Base-by-base conservation (phyloP, 805 yeast species). In the Ogataea pilisensis region DNA sequence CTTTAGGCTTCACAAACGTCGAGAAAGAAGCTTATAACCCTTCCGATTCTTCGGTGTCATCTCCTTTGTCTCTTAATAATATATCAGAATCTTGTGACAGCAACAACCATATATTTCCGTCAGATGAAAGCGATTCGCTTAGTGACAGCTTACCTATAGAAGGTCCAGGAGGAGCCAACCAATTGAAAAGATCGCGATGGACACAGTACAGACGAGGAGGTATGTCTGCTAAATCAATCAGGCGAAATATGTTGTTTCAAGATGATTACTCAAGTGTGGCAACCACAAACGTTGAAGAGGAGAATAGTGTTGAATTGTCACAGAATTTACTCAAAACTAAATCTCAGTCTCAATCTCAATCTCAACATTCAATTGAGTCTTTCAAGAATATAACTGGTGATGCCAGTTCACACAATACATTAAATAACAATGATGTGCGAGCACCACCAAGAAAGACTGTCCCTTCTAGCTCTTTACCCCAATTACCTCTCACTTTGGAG, bases 1-100 rank as follows among this genome's bases (percentile, higher is more conserved):
- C 87, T 0, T 66, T 83, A 22, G 84, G 85, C 11, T 70, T 71
- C 48, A 73, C 79, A 11, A 73, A 69, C 39, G 68, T 71, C 4
- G 80, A 75, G 53, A 68, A 58, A 45, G 61, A 65, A 27, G 74
- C 70, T 5, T 62, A 69, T 35, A 66, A 64, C n/a, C 24, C 35
- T 14, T 37, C 45, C 2, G 43, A 43, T 6, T 17, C 34, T 24
- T 14, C 31, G 7, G 9, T 38, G 11, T 35, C 48, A 12, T 38
- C 37, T 14, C 32, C 43, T 14, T 26, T 43, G 11, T 39, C 50
- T 14, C 13, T n/a, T 16, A 28, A 31, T 9, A 16, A 8, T 9
- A 16, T 11, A 17, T 9, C 8, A 2, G 16, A 22, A 2, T 24
- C 28, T 12, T 21, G 17, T 16, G 24, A 21, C 13, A 41, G 66